Evolutionary conservation across 129 eudicot species (phyloP).

Genomic region (Artemisia argyi): DNA sequence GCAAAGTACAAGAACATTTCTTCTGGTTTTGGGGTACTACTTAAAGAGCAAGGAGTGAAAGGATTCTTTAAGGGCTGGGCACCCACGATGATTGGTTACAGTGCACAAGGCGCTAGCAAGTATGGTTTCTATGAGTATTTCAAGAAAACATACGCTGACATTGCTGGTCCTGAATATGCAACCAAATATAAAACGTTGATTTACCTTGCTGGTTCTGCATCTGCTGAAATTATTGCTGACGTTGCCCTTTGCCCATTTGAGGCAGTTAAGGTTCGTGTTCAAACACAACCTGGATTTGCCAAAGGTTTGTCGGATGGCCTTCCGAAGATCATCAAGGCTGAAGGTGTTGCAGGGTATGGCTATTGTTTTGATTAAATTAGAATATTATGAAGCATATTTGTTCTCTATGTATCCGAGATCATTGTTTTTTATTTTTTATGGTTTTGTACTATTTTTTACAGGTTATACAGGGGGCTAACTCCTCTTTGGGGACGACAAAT

Average conservation of each 20-base stretch:
- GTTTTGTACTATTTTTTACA: constrained; percentile 20
- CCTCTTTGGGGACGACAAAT: constrained; percentile 95
- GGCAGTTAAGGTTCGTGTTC: constrained; percentile 95
- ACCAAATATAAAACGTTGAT: constrained; percentile 82
- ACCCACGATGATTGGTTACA: constrained; percentile 80
- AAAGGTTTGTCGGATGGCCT: constrained; percentile 74
- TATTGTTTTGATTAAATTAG: background rate
- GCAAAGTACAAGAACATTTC: constrained; percentile 72
- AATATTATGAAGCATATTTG: constrained; percentile 1
- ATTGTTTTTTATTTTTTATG: background rate
- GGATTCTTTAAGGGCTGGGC: constrained; percentile 93
- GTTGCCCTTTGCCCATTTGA: constrained; percentile 89
- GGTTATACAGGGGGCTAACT: constrained; percentile 78
- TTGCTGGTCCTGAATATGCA: constrained; percentile 81
- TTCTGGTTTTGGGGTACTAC: constrained; percentile 69
- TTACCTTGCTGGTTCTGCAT: constrained; percentile 88
- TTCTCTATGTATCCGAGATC: background rate
- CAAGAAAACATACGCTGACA: constrained; percentile 80
- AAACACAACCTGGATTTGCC: constrained; percentile 90
- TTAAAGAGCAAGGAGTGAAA: constrained; percentile 75
- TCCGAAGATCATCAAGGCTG: constrained; percentile 73
- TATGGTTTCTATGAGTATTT: constrained; percentile 80
- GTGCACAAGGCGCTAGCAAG: constrained; percentile 86
- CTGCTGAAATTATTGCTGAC: constrained; percentile 83
- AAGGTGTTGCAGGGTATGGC: constrained; percentile 72